Evolutionary conservation across 1,284 basidiomycete genomes (phyloP), one percentile per base, ranked within the genome.

Genomic region (Cystobasidium slooffiae): DNA sequence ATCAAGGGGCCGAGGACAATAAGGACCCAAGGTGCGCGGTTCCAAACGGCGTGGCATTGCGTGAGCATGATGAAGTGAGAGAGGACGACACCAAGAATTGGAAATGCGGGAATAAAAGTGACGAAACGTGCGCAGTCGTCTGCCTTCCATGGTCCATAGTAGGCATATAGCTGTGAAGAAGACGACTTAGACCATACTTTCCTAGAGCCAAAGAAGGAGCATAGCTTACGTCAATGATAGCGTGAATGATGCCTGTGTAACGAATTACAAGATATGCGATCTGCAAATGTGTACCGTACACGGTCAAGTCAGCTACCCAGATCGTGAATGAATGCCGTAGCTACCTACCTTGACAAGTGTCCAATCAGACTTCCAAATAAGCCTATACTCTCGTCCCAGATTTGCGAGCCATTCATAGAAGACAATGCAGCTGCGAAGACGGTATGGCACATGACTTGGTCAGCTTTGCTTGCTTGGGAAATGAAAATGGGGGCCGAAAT

Each of bases 31-130:
- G n/a, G 41, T 8, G 37, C n/a, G 4, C 56, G 53, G 39, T 61
- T 69, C 68, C 68, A 69, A 16, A 69, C 68, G 47, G 68, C 68
- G 44, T 69, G 68, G 47, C 68, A 69, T 62, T 69, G 68, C 5
- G 47, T 61, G 22, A 69, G 56, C 37, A 69, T 53, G 68, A 69
- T 69, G 37, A 69, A 43, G 55, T 69, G 68, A 20, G 68, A 59
- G 12, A 47, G 31, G 7, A 69, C 43, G 22, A 69, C 68, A 0
- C 68, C 68, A 18, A 61, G 14, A 31, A 69, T 69, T 8, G 68
- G 68, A 37, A 69, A 58, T 1, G 68, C 68, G 3, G 68, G 68
- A 3, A 69, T 61, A 37, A 53, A 69, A 12, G 68, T 51, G 7
- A 69, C 56, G 68, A 69, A 69, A 12, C 56, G 39, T 14, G 12